Percentiles rank a stretch among this genome's conserved stretches.
Conservation (phyloP, 1,284 basidiomycete species). For the Naganishia albida region DNA sequence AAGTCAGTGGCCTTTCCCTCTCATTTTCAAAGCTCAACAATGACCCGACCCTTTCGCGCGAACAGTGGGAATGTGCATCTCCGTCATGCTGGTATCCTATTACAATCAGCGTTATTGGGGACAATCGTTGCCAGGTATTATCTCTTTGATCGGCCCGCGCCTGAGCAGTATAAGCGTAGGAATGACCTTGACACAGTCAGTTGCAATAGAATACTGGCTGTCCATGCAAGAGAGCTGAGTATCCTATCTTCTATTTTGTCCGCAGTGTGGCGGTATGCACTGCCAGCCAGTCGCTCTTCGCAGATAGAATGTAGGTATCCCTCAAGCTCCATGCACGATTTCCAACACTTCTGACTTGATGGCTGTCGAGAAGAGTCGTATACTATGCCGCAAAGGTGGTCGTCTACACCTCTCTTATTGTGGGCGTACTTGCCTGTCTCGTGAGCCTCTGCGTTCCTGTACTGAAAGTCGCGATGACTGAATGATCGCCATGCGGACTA, state of each 20-base stretch:
- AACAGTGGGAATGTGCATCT: slow-evolving; percentile 21
- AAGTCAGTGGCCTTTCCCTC: background rate
- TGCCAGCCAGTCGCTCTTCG: slow-evolving; percentile 14
- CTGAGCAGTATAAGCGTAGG: slow-evolving; percentile 17
- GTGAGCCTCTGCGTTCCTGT: slow-evolving; percentile 1
- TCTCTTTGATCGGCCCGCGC: slow-evolving; percentile 18
- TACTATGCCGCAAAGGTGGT: background rate
- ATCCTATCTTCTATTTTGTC: background rate
- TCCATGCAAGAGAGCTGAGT: background rate
- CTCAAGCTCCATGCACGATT: background rate
- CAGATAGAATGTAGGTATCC: slow-evolving; percentile 16
- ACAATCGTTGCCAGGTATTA: background rate
- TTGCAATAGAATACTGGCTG: background rate
- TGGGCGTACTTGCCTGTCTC: slow-evolving; percentile 6
- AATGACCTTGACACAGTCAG: slow-evolving; percentile 25
- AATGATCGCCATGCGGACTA: no score
- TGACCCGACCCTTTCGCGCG: background rate
- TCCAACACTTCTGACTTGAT: background rate
- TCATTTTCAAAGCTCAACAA: background rate
- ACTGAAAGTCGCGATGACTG: no score
- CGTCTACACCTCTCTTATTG: background rate
- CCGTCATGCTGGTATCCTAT: slow-evolving; percentile 12
- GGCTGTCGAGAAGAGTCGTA: background rate
- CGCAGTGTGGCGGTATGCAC: slow-evolving; percentile 4
- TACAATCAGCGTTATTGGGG: slow-evolving; percentile 20